These are phyloP conservation scores for Entomortierella chlamydospora DNA, from an alignment of 192 early-diverging fungal species.

Conservation along the genomic window DNA sequence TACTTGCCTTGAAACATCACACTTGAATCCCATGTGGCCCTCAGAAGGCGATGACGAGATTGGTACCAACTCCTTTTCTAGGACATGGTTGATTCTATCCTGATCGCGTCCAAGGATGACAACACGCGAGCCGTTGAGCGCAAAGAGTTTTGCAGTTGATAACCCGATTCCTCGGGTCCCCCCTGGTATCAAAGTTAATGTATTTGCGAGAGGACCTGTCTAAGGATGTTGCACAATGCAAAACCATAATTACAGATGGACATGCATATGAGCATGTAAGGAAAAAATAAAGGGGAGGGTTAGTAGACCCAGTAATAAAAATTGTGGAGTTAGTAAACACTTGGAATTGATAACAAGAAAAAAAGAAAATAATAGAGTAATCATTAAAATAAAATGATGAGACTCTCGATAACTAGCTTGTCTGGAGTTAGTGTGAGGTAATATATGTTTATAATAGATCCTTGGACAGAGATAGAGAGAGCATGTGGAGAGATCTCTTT, in stretches of 20 bases:
- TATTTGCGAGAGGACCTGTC: conserved; percentile 25
- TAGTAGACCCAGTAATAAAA: too few relatives aligned
- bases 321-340: background rate
- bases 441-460: background rate
- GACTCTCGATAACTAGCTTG: background rate
- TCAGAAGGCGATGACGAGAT: conserved; percentile 33
- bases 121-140: conserved; percentile 63
- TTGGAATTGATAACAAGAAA: background rate
- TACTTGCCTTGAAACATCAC: conserved; percentile 59
- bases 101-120: conserved; percentile 68
- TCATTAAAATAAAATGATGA: background rate
- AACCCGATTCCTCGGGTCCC: conserved; percentile 85
- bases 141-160: conserved; percentile 72
- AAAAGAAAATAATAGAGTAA: background rate
- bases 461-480: background rate
- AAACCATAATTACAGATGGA: too few relatives aligned
- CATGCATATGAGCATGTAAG: too few relatives aligned
- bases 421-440: conserved; percentile 5
- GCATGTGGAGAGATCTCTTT: too few relatives aligned
- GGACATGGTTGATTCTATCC: conserved; percentile 46
- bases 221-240: background rate
- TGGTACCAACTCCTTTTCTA: conserved; percentile 18
- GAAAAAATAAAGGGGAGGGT: background rate
- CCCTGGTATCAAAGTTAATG: conserved; percentile 67
- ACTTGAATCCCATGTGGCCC: conserved; percentile 46